Base-by-base conservation (phyloP, 1,284 basidiomycete genomes). In the Boletellus deceptivus region DNA sequence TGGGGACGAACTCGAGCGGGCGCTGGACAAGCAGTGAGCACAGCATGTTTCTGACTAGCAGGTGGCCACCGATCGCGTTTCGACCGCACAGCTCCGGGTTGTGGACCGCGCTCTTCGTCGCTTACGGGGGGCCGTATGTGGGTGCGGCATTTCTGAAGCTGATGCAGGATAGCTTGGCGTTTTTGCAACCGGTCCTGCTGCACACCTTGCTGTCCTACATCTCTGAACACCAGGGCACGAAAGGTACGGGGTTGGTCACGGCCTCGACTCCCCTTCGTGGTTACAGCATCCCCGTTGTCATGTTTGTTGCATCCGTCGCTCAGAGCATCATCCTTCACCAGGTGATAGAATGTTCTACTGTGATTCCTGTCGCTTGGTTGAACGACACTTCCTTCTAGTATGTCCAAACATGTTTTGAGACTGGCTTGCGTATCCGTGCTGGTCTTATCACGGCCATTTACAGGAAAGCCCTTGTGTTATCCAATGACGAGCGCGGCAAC, bases 281-380 rank as follows among this genome's bases (percentile, higher is more conserved):
- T 8, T 93, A 92, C 59, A 71, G 81, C 6, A 83, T 96, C 53
- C 86, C 89, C 0, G 61, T 79, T 10, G 62, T 83, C 55, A 96
- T 97, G 93, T 94, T 96, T 61, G 56, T 79, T 18, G 80, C 83
- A 0, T 86, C 90, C 6, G 76, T 91, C 20, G 57, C 77, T 0
- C 95, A 96, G 62, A 95, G 91, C 0, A 70, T 90, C n/a, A 74
- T 91, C 46, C 71, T 98, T 51, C 93, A 98, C 62, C 92, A 96
- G 75, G 87, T 87, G 63, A 22, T 2, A 22, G 5, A 2, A 13
- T 20, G 2, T 31, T 10, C 1, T 8, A 3, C 17, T 6, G 3
- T 6, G 5, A 1, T 10, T 10, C 17, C 16, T 34, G 24, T n/a
- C 33, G 1, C 24, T 4, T 3, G 7, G 3, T 11, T 25, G 5